Evolutionary conservation across 2,329 filamentous ascomycete species (phyloP).

Genomic region (Chalara sp.): DNA sequence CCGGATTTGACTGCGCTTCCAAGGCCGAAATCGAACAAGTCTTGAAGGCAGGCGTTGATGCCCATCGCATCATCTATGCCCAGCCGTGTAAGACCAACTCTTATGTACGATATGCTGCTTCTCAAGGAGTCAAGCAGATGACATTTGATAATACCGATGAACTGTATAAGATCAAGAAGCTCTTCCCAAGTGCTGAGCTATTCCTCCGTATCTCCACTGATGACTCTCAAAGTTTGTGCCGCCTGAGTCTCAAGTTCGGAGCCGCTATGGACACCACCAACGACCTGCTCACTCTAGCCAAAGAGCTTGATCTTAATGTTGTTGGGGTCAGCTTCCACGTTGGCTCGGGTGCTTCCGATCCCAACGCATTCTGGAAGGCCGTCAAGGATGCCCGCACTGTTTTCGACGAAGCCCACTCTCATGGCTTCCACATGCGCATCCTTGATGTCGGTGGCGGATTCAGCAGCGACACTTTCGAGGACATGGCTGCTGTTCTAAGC

Average conservation of each 20-base stretch:
- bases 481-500: slow-evolving; percentile 76
- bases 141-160: slow-evolving; percentile 98
- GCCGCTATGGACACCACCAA: slow-evolving; percentile 78
- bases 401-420: slow-evolving; percentile 72
- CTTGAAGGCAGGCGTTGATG: slow-evolving; percentile 72
- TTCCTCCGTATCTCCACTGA: slow-evolving; percentile 94
- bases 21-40: slow-evolving; percentile 96
- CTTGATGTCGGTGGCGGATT: slow-evolving; percentile 95
- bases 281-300: slow-evolving; percentile 71
- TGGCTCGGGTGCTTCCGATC: slow-evolving; percentile 90
- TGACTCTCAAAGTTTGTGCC: slow-evolving; percentile 89
- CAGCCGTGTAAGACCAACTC: slow-evolving; percentile 99
- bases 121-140: slow-evolving; percentile 89
- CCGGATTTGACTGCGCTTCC: slow-evolving; percentile 96
- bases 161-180: slow-evolving; percentile 92
- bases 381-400: slow-evolving; percentile 83
- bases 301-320: slow-evolving; percentile 78
- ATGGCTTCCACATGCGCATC: slow-evolving; percentile 78
- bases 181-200: slow-evolving; percentile 83
- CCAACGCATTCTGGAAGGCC: slow-evolving; percentile 83
- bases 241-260: slow-evolving; percentile 95
- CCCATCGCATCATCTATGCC: slow-evolving; percentile 93
- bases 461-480: slow-evolving; percentile 82
- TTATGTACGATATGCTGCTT: slow-evolving; percentile 84
- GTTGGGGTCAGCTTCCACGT: slow-evolving; percentile 98